These are phyloP conservation scores for Aspergillus unguis DNA, from an alignment of 2,329 filamentous ascomycete species.

Conservation along the genomic window DNA sequence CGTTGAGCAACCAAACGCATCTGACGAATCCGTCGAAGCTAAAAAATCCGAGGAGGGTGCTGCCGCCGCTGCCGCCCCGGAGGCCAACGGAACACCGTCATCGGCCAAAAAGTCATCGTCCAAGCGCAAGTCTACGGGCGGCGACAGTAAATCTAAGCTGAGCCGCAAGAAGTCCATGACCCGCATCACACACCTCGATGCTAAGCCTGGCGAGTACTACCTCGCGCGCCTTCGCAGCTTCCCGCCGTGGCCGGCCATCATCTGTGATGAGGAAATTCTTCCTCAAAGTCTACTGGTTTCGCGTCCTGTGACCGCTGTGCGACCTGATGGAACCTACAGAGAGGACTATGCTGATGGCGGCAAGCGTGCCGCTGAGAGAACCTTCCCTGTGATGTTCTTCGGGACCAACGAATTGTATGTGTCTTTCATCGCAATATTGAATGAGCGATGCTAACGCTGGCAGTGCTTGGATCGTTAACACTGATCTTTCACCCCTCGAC, in stretches of 20 bases:
- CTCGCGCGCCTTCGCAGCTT: conserved; percentile 92
- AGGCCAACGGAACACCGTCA: conserved; percentile 49
- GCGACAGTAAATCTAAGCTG: conserved; percentile 66
- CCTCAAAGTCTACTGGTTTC: conserved; percentile 71
- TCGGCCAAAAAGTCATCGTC: conserved; percentile 49
- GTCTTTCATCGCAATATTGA: neutral
- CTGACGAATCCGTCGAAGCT: conserved; percentile 22
- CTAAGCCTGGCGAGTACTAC: conserved; percentile 86
- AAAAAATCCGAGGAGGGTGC: conserved; percentile 24
- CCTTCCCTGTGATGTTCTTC: conserved; percentile 93
- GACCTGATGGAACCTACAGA: conserved; percentile 79
- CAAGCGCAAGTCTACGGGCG: conserved; percentile 70
- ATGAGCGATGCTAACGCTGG: conserved; percentile 14
- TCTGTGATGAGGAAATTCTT: conserved; percentile 93
- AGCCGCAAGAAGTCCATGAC: conserved; percentile 80
- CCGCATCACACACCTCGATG: conserved; percentile 69
- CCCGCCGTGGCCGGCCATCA: conserved; percentile 88
- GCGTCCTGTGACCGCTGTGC: conserved; percentile 79
- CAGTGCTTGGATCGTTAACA: conserved; percentile 84
- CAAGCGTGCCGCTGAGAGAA: conserved; percentile 78
- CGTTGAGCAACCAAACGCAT: conserved; percentile 27
- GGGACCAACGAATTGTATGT: conserved; percentile 96
- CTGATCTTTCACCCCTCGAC: conserved; percentile 73
- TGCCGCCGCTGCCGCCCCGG: conserved; percentile 29
- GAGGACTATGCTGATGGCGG: conserved; percentile 84